Percentiles rank a stretch among this genome's conserved stretches.
phyloP scores from a whole-genome alignment of 495 filamentous ascomycete genomes.

The Trichoderma reesei region DNA sequence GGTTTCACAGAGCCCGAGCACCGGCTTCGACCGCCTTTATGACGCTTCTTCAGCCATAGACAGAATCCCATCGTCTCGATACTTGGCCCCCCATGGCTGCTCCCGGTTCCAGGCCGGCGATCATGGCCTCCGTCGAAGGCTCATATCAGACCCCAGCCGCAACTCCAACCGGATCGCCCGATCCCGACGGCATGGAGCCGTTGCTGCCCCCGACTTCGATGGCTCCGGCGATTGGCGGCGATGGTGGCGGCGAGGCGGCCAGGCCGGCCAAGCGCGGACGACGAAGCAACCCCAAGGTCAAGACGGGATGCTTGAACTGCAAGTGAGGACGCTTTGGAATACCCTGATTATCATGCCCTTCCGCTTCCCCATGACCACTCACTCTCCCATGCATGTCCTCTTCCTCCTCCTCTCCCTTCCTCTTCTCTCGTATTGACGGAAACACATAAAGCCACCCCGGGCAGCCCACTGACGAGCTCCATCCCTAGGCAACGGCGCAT shows the following conservation, averaged over 20 bases:
- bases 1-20: too few relatives aligned
- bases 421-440: background rate
- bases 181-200: background rate
- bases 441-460: background rate
- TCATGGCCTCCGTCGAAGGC: background rate
- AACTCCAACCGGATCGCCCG: background rate
- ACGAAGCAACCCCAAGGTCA: conserved; percentile 39
- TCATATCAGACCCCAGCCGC: conserved; percentile 1
- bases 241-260: background rate
- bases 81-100: background rate
- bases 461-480: conserved; percentile 13
- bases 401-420: background rate
- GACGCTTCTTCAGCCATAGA: background rate
- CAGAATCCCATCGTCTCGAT: background rate
- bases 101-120: background rate
- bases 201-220: background rate
- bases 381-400: background rate
- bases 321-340: conserved; percentile 32
- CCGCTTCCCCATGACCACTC: background rate
- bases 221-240: background rate
- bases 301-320: conserved; percentile 48
- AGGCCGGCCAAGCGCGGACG: conserved; percentile 12
- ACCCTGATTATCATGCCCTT: background rate
- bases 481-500: conserved; percentile 46
- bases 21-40: background rate